Conservation (phyloP, 2,329 filamentous ascomycete species). For the Aspergillus phoenicis region DNA sequence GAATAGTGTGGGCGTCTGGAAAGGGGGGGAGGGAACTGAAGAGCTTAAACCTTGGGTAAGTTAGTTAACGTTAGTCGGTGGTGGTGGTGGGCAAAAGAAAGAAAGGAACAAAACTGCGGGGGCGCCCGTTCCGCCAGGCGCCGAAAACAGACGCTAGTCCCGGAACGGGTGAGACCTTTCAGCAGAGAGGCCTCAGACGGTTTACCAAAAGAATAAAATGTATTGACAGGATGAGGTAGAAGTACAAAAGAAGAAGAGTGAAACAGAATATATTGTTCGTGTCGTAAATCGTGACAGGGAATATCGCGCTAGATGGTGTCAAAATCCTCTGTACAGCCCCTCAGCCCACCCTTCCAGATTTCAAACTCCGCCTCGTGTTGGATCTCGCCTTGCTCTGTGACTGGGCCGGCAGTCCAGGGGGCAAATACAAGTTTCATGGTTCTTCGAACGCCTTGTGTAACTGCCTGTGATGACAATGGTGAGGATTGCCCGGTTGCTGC, state of each 20-base stretch:
- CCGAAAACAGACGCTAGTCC: conserved; percentile 1
- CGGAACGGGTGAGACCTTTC: background rate
- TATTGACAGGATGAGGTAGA: too few species aligned
- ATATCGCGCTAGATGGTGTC: background rate
- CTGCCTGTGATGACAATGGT: background rate
- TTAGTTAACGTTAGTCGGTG: background rate
- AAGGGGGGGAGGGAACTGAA: background rate
- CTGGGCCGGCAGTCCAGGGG: conserved; percentile 65
- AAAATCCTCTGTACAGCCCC: conserved; percentile 14
- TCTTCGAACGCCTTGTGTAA: conserved; percentile 55
- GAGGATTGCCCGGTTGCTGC: background rate
- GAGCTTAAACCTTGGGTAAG: background rate
- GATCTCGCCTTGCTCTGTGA: conserved; percentile 48
- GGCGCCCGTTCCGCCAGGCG: conserved; percentile 1
- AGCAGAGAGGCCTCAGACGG: background rate
- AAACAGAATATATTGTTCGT: background rate
- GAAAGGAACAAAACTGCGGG: background rate
- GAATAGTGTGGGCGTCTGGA: background rate
- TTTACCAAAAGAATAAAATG: background rate
- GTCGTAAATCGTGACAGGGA: background rate
- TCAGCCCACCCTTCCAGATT: conserved; percentile 66
- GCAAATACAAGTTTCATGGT: conserved; percentile 91
- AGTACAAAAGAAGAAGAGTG: too few species aligned
- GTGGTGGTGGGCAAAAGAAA: background rate
- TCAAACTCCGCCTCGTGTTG: conserved; percentile 66